Conservation (phyloP, 2,329 filamentous ascomycete genomes). For the Trichoderma harzianum region DNA sequence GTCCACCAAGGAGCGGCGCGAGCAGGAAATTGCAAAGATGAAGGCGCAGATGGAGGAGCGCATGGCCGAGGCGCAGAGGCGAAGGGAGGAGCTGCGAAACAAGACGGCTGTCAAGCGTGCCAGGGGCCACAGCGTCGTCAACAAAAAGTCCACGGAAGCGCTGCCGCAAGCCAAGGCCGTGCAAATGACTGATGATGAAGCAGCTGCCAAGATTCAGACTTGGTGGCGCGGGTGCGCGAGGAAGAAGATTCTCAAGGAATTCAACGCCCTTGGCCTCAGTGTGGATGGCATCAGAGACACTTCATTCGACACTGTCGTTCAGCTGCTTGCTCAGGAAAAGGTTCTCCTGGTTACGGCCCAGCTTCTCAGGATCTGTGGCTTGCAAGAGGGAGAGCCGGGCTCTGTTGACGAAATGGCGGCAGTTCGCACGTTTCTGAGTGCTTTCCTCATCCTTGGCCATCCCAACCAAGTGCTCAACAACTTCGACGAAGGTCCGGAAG, state of each 20-base stretch:
- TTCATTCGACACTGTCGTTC: constrained; percentile 70
- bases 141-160: constrained; percentile 48
- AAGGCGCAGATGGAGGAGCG: constrained; percentile 75
- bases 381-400: constrained; percentile 61
- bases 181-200: constrained; percentile 55
- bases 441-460: constrained; percentile 76
- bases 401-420: constrained; percentile 67
- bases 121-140: constrained; percentile 50
- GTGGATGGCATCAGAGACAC: constrained; percentile 68
- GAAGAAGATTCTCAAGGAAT: constrained; percentile 60
- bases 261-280: constrained; percentile 62
- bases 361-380: constrained; percentile 65
- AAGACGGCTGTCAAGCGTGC: constrained; percentile 51
- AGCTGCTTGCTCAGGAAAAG: constrained; percentile 62
- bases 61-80: constrained; percentile 70
- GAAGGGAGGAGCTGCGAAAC: constrained; percentile 62
- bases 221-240: constrained; percentile 63
- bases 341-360: constrained; percentile 64
- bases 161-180: constrained; percentile 48
- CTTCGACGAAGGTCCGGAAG: constrained; percentile 59
- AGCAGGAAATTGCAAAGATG: constrained; percentile 67
- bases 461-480: constrained; percentile 74
- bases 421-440: constrained; percentile 73
- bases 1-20: constrained; percentile 74
- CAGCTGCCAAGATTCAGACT: constrained; percentile 63